Evolutionary conservation across 1,284 basidiomycete species (phyloP), one percentile per base, ranked within the genome.

Genomic region (Fomitiporia mediterranea): DNA sequence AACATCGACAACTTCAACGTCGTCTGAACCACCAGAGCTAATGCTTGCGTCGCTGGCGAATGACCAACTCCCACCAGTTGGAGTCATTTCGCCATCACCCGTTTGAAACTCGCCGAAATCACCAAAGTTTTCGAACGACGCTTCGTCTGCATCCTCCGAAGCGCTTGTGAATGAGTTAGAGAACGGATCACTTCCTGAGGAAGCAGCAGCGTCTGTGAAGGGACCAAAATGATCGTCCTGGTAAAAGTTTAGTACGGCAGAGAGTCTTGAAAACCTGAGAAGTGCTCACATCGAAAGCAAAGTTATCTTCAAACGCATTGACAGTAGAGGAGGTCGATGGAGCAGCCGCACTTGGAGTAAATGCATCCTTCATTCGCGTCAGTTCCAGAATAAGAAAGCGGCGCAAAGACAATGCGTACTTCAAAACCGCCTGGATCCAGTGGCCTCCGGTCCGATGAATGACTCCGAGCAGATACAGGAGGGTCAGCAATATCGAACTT

Each of bases 81-180:
- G 82, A 49, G 84, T 84, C 42, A 78, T 69, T 47, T 79, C 77
- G 4, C 83, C 83, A 32, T 80, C 78, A 17, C 75, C 79, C 53
- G 73, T 75, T 62, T 88, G 87, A 65, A 91, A 91, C 59, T 90
- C 89, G 8, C 86, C 86, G 67, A 91, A 90, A 62, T 89, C 88
- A 27, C 82, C 83, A 64, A 85, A 86, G 23, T 74, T 76, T 40
- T 85, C 83, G 62, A 86, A 85, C 1, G 81, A 79, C 1, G 79
- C 74, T 27, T 85, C 81, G 19, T 82, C 81, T 47, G 74, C 62
- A 60, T 66, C 60, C 56, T 76, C 57, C 80, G 83, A 25, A 1
- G 77, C 73, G 66, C 82, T 82, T 1, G 74, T 78, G 68, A 89
- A 87, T 1, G 80, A 79, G n/a, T n/a, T n/a, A 62, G 28, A 35